Base-by-base conservation (phyloP, 2,329 filamentous ascomycete genomes). In the Fusarium mangiferae region DNA sequence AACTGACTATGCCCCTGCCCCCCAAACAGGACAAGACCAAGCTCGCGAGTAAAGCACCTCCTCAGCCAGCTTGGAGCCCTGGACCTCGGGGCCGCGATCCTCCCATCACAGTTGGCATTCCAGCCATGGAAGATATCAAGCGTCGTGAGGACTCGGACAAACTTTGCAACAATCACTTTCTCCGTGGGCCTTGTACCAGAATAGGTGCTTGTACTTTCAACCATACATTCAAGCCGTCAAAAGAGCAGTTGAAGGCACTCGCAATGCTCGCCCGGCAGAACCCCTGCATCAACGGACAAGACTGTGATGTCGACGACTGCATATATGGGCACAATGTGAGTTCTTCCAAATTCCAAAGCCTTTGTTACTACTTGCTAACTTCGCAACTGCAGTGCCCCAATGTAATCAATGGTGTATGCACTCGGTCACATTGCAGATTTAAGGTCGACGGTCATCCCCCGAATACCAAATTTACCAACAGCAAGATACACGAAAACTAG, bases 311-410 rank as follows among this genome's bases (percentile, higher is more conserved):
- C 8, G 84, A 87, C 4, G 86, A 87, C 70, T 91, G 90, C 77
- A 90, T 91, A 66, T 91, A 91, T 74, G 90, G 90, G 6, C 90
- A 91, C 78, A 86, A 91, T 75, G 88, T 90, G 77, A 83, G 87
- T n/a, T 84, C 30, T 48, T 20, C 12, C 36, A 24, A 48, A 7
- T 28, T 35, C 15, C 35, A 11, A 36, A 26, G 13, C 24, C 7
- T 10, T 28, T 20, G 15, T 28, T 49, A n/a, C 22, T 65, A 28
- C 26, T 55, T 46, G 30, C 72, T 79, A 46, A 68, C 36, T 30
- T 36, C 13, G 14, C 15, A 36, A 38, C 13, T 33, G 17, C 62
- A 90, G 88, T 90, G 88, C 73, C 87, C 88, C 0, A 89, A 85
- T 68, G 83, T 87, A n/a, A 79, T 78, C 17, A 85, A 89, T 44